phyloP scores from a whole-genome alignment of 768 basidiomycete genomes.

The Hericium erinaceus region DNA sequence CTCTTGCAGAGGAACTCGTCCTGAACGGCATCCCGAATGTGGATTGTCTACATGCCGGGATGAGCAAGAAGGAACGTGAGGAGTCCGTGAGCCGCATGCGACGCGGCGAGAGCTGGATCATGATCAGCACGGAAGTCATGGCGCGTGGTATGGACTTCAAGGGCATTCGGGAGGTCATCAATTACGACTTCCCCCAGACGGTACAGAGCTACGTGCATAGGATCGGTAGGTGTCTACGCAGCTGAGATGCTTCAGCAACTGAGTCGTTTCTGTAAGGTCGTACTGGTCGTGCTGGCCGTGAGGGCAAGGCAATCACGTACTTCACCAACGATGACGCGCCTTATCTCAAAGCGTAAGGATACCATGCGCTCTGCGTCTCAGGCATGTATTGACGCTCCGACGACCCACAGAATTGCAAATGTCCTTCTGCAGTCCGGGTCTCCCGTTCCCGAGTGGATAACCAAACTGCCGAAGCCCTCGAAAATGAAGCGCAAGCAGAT shows the following conservation, averaged over 20 bases:
- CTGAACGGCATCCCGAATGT: conserved; percentile 73
- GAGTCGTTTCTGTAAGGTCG: conserved; percentile 45
- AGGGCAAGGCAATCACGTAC: conserved; percentile 91
- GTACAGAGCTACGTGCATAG: conserved; percentile 95
- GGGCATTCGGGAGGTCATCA: conserved; percentile 88
- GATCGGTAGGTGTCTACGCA: conserved; percentile 48
- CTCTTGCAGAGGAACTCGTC: conserved; percentile 72
- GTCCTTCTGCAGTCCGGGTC: conserved; percentile 92
- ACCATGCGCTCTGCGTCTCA: conserved; percentile 1
- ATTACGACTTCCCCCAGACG: conserved; percentile 94
- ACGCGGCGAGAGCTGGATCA: conserved; percentile 84
- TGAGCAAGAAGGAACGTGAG: conserved; percentile 82
- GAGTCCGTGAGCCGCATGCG: conserved; percentile 81
- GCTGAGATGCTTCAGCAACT: neutral
- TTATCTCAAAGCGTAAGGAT: conserved; percentile 74
- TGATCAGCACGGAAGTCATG: conserved; percentile 96
- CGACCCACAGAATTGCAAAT: conserved; percentile 70
- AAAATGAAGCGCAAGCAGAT: conserved; percentile 81
- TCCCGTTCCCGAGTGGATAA: conserved; percentile 87
- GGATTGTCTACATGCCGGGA: conserved; percentile 85
- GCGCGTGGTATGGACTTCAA: conserved; percentile 98
- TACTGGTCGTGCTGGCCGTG: conserved; percentile 87
- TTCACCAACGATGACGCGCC: conserved; percentile 92
- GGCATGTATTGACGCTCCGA: neutral
- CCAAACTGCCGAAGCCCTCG: conserved; percentile 88